Base-by-base conservation (phyloP, 2,329 filamentous ascomycete species). In the Calonectria montana region DNA sequence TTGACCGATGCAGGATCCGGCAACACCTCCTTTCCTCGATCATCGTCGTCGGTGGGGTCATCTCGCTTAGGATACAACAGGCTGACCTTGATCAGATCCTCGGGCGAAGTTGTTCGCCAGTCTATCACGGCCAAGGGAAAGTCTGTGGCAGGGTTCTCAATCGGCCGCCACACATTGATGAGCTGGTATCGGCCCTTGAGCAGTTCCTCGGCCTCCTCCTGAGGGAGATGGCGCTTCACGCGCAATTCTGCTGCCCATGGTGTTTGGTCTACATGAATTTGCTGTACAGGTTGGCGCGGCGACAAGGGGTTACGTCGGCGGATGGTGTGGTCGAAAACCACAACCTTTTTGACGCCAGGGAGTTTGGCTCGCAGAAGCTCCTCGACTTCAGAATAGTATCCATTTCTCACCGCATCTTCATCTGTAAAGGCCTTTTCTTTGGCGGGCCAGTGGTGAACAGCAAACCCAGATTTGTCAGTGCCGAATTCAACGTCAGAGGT, bases 301-400 rank as follows among this genome's bases (percentile, higher is more conserved):
- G 91, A 85, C 1, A 84, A 81, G n/a, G 88, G 87, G 2, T 85
- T 81, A 23, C 88, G 84, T 8, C 88, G 84, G 2, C 92, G 88
- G 75, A 94, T 92, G 0, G 92, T 94, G 81, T 94, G 92, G 81
- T 94, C 92, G 79, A 94, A 94, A 70, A 94, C 92, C 71, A 91
- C 87, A 13, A 94, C 87, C 72, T 90, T 90, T 66, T 88, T 89
- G 65, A 92, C 84, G 0, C 86, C 88, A 0, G 87, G 84, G 0
- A 93, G 84, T 53, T 88, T 88, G 31, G 86, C 81, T 15, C 86
- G 85, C 2, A 94, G 83, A 1, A 93, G 81, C 0, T 82, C 79
- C 75, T 93, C 90, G 1, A 93, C 88, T 76, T 93, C 91, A 23
- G 80, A 78, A 78, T 94, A 94, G 82, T 94, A 94, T 0, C 82